phyloP scores from a whole-genome alignment of 176 grass and related monocot genomes.

The Ananas comosus region DNA sequence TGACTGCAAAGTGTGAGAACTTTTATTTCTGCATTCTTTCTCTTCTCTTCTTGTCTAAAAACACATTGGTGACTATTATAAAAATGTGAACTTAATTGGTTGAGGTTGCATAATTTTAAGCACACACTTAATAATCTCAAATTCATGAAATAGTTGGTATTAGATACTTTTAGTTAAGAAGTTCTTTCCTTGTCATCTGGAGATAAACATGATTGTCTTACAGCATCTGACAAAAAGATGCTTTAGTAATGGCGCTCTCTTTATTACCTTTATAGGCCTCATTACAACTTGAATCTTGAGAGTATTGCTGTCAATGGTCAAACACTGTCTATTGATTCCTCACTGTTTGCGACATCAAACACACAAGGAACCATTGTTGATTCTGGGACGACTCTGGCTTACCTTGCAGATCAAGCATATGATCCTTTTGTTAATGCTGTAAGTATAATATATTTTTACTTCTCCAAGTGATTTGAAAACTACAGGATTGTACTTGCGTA shows the following conservation, averaged over 20 bases:
- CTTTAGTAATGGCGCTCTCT: neutral
- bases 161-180: too few species aligned
- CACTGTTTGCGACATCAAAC: conserved; percentile 74
- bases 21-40: neutral
- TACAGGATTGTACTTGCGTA: neutral
- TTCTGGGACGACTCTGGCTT: conserved; percentile 90
- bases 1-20: neutral
- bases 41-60: neutral
- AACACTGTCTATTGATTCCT: conserved; percentile 63
- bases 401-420: conserved; percentile 81
- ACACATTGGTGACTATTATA: neutral
- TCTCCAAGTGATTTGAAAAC: neutral
- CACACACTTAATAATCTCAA: too few species aligned
- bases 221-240: neutral
- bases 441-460: conserved; percentile 26
- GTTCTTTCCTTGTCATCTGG: neutral
- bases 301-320: conserved; percentile 88
- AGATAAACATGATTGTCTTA: too few species aligned
- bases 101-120: neutral
- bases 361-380: conserved; percentile 96
- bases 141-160: too few species aligned
- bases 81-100: neutral
- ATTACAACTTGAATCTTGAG: conserved; percentile 94
- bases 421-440: conserved; percentile 94
- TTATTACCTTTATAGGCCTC: conserved; percentile 50